Evolutionary conservation across 257 asterid genomes (phyloP).

Genomic region (Catharanthus roseus): DNA sequence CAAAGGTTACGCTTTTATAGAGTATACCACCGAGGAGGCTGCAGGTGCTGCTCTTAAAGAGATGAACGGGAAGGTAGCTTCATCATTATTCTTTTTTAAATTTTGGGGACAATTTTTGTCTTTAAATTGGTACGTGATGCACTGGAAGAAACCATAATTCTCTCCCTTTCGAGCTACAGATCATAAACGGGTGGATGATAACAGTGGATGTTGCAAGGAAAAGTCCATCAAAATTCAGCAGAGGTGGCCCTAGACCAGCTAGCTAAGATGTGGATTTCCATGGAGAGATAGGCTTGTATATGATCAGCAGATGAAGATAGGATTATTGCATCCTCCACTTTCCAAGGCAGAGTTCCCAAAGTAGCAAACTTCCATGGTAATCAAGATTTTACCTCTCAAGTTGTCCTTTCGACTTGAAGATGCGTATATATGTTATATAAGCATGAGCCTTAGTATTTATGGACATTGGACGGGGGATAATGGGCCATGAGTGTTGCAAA

Average conservation of each 20-base stretch:
- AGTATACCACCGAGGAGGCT: slow-evolving; percentile 86
- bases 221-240: slow-evolving; percentile 58
- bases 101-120: background rate
- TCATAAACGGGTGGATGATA: slow-evolving; percentile 98
- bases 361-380: background rate
- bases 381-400: background rate
- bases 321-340: background rate
- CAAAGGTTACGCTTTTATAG: slow-evolving; percentile 82
- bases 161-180: slow-evolving; percentile 37
- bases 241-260: slow-evolving; percentile 41
- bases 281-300: no score
- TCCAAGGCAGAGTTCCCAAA: background rate
- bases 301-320: no score
- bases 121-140: background rate
- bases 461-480: no score
- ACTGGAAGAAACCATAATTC: slow-evolving; percentile 6
- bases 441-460: no score
- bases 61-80: slow-evolving; percentile 88
- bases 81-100: slow-evolving; percentile 3
- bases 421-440: no score
- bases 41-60: slow-evolving; percentile 73
- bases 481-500: no score
- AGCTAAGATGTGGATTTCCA: slow-evolving; percentile 20
- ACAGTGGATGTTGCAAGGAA: slow-evolving; percentile 81
- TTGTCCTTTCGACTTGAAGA: no score